Conservation (phyloP, 805 yeast species). For the Blastobotrys terrestris region DNA sequence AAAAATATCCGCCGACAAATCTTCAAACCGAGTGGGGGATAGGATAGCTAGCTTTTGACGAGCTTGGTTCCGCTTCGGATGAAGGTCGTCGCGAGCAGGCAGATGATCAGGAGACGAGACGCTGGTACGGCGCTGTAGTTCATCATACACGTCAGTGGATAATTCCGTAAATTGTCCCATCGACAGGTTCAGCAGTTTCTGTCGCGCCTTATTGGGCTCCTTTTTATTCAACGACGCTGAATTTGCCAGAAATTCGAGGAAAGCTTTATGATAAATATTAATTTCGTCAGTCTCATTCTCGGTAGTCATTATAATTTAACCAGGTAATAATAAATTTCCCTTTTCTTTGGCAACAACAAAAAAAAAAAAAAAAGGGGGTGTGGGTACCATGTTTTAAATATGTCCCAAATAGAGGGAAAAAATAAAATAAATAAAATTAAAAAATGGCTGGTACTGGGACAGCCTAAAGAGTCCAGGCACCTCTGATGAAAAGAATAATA, state of each 20-base stretch:
- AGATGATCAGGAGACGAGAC: conserved; percentile 41
- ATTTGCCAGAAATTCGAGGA: neutral
- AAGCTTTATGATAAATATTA: neutral
- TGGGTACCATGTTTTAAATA: neutral
- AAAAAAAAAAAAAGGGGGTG: neutral
- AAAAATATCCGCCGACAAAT: conserved; percentile 81
- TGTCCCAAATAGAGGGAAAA: neutral
- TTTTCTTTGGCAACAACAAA: neutral
- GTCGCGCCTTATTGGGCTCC: conserved; percentile 55
- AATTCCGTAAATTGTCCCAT: conserved; percentile 78
- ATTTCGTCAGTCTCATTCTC: neutral
- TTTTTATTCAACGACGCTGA: neutral
- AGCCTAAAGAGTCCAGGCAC: neutral
- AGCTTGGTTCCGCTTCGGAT: conserved; percentile 93
- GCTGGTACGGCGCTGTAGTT: conserved; percentile 67
- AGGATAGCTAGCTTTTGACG: conserved; percentile 83
- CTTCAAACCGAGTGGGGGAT: conserved; percentile 77
- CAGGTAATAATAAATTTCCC: neutral
- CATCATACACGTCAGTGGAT: conserved; percentile 92
- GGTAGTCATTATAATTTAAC: neutral
- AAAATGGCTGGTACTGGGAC: neutral
- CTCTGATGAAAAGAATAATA: neutral
- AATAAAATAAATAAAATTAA: no score
- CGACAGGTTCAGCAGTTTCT: conserved; percentile 74
- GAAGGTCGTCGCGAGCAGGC: conserved; percentile 66